Conservation (phyloP, 2,329 filamentous ascomycete species). For the Scedosporium minutisporum region DNA sequence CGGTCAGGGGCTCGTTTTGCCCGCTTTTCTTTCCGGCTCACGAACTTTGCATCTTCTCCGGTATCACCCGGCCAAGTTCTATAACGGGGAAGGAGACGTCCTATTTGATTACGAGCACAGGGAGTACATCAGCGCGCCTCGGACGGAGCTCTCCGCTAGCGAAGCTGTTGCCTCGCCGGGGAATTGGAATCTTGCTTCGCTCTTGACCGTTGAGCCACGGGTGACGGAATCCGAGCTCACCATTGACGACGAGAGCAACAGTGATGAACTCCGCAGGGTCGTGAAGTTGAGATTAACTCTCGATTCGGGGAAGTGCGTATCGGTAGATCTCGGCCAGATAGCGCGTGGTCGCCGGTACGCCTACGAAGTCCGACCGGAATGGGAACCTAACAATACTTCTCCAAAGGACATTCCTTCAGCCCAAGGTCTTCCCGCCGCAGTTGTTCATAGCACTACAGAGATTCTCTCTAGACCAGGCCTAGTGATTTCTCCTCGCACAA, state of each 20-base stretch:
- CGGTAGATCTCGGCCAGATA: constrained; percentile 5
- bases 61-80: not conserved
- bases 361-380: not conserved
- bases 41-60: constrained; percentile 1
- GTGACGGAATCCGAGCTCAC: not conserved
- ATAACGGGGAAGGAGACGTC: not conserved
- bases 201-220: not conserved
- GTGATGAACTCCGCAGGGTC: not conserved
- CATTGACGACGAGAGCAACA: not conserved
- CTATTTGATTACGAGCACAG: not conserved
- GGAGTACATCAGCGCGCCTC: not conserved
- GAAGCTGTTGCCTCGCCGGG: not conserved
- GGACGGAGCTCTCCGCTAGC: not conserved
- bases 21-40: constrained; percentile 3
- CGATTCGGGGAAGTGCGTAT: not conserved
- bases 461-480: constrained; percentile 1
- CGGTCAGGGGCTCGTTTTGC: constrained; percentile 1
- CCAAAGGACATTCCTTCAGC: not conserved
- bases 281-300: constrained; percentile 1
- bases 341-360: constrained; percentile 5
- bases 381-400: not conserved
- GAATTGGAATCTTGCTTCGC: not conserved
- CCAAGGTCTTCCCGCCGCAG: not conserved
- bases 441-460: not conserved
- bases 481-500: not conserved